phyloP scores from a whole-genome alignment of 331 rosid genomes.

The Acacia pycnantha region DNA sequence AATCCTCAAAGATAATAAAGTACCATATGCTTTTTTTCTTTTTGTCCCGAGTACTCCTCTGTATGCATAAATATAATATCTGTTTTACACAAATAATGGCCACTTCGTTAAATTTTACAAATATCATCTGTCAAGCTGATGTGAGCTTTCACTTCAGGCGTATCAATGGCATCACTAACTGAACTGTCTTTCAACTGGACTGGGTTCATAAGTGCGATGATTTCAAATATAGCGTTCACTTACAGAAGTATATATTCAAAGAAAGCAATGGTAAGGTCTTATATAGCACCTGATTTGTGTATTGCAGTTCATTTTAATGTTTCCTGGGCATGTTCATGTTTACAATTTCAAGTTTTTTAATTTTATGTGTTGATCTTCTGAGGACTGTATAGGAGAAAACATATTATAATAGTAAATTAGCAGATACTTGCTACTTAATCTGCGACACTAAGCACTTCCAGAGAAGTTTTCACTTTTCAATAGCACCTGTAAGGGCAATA shows the following conservation, averaged over 20 bases:
- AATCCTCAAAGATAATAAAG: constrained; percentile 12
- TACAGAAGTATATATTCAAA: constrained; percentile 83
- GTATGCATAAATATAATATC: constrained; percentile 1
- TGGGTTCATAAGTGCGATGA: constrained; percentile 82
- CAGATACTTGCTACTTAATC: neutral
- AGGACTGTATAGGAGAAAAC: neutral
- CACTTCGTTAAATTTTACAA: constrained; percentile 5
- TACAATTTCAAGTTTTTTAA: neutral
- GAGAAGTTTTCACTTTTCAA: neutral
- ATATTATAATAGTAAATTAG: neutral
- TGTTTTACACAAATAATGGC: neutral
- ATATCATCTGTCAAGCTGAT: constrained; percentile 8
- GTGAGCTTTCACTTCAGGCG: constrained; percentile 51
- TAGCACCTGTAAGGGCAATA: neutral
- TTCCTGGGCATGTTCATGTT: neutral
- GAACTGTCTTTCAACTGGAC: constrained; percentile 89
- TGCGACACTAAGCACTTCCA: neutral
- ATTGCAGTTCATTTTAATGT: neutral
- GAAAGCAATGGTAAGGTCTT: constrained; percentile 74
- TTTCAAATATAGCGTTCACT: constrained; percentile 85
- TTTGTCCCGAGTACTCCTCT: neutral
- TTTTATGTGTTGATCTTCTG: neutral
- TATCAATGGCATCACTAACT: constrained; percentile 83
- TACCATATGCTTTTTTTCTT: neutral
- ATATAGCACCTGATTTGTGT: neutral